Evolutionary conservation across 371 early-diverging fungal genomes (phyloP).

Genomic region (Mortierella sp.): DNA sequence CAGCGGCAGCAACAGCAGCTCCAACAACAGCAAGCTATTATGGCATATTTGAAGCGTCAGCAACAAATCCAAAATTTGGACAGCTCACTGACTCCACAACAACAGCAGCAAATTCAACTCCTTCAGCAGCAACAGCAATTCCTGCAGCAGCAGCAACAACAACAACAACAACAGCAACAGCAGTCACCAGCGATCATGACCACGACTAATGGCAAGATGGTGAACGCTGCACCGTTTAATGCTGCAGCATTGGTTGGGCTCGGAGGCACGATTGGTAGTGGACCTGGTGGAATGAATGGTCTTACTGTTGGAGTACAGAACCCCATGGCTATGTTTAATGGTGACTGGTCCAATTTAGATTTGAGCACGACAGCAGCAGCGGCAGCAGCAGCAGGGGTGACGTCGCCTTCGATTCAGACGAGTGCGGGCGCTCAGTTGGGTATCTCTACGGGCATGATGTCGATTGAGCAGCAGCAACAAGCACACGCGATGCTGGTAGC

Average conservation of each 20-base stretch:
- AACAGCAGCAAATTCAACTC: slow-evolving; percentile 51
- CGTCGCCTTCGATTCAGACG: slow-evolving; percentile 32
- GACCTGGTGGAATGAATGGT: slow-evolving; percentile 17
- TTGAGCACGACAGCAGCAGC: slow-evolving; percentile 48
- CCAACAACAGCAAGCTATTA: slow-evolving; percentile 51
- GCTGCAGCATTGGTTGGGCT: slow-evolving; percentile 25
- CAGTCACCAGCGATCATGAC: slow-evolving; percentile 50
- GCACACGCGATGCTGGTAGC: slow-evolving; percentile 54
- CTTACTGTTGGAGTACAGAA: slow-evolving; percentile 50
- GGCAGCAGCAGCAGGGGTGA: slow-evolving; percentile 42
- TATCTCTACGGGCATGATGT: slow-evolving; percentile 55
- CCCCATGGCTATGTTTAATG: slow-evolving; percentile 56
- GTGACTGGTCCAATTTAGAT: slow-evolving; percentile 55
- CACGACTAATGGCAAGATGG: slow-evolving; percentile 55
- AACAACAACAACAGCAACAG: slow-evolving; percentile 34
- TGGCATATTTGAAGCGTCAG: slow-evolving; percentile 53
- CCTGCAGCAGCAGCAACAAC: slow-evolving; percentile 39
- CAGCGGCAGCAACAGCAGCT: slow-evolving; percentile 36
- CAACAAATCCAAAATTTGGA: slow-evolving; percentile 55
- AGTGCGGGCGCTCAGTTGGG: slow-evolving; percentile 41
- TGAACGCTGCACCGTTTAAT: slow-evolving; percentile 42
- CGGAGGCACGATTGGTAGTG: slow-evolving; percentile 21
- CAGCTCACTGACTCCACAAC: slow-evolving; percentile 41
- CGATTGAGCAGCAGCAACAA: slow-evolving; percentile 56
- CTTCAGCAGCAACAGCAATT: slow-evolving; percentile 44